Base-by-base conservation (phyloP, 2,329 filamentous ascomycete species). In the Microdochium trichocladiopsis region DNA sequence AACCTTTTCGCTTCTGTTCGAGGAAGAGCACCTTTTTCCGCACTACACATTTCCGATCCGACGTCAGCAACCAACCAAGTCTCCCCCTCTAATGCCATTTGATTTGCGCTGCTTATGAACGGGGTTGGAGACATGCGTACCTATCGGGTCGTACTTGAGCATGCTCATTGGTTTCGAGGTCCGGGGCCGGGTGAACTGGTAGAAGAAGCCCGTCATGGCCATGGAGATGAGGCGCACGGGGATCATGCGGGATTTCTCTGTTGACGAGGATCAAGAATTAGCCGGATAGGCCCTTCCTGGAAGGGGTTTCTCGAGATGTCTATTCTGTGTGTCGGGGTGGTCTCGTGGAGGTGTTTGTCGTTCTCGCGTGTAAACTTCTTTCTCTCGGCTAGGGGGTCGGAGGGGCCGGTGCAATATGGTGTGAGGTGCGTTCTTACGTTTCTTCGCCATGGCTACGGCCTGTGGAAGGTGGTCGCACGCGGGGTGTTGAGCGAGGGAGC, bases 191-290 rank as follows among this genome's bases (percentile, higher is more conserved):
- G 87, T 80, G 71, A 95, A 84, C 51, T 90, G 95, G 72, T 93
- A 92, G 79, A 93, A 99, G 80, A 91, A 99, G 65, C 94, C 94
- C 24, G 94, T 99, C 87, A 96, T 87, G 69, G 94, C 94, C 94
- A 99, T 99, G 58, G 91, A 96, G 69, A 99, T 78, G 60, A 99
- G 87, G 69, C 94, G 92, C 70, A 96, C 93, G 67, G 89, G 83
- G 68, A 99, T 86, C 60, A 93, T 87, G 69, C 95, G 90, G 66
- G 92, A 89, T 79, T 97, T 97, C 56, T 79, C 90, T 95, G 69
- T 55, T 41, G 10, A 18, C 6, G 36, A 41, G 12, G 50, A n/a
- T 48, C 28, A 25, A 14, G 49, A 41, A 50, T 50, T 21, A 55
- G 36, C n/a, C 12, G 28, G n/a, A 31, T 31, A 31, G n/a, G n/a